Evolutionary conservation across 768 basidiomycete species (phyloP).

Genomic region (Holtermannia corniformis): DNA sequence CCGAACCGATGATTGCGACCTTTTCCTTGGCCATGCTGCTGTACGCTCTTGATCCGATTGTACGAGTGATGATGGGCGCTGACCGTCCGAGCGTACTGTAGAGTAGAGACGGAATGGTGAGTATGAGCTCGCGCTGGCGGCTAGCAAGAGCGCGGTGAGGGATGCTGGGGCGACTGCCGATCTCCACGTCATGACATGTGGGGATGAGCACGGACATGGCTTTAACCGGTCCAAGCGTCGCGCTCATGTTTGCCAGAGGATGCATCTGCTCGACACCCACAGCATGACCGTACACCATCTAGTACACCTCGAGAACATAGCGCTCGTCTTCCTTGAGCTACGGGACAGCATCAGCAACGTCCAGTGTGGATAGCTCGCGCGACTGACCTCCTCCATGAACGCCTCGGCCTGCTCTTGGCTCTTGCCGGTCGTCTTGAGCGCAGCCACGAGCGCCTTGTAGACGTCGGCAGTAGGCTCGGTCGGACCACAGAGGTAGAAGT

Average conservation of each 20-base stretch:
- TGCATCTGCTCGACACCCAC: too few relatives aligned
- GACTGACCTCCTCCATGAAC: conserved; percentile 68
- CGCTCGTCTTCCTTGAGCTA: conserved; percentile 74
- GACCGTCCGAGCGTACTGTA: not conserved
- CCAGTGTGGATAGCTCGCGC: not conserved
- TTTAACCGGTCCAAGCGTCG: too few relatives aligned
- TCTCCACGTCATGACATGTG: not conserved
- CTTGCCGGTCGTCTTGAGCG: conserved; percentile 63
- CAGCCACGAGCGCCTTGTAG: conserved; percentile 78
- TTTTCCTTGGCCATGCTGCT: conserved; percentile 34
- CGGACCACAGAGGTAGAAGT: conserved; percentile 94
- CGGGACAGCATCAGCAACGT: not conserved
- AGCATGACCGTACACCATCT: too few relatives aligned
- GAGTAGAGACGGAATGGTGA: too few relatives aligned
- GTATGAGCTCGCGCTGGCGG: not conserved
- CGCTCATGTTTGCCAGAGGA: too few relatives aligned
- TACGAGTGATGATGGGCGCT: not conserved
- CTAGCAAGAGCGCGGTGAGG: not conserved
- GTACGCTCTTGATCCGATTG: not conserved
- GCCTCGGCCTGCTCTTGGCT: conserved; percentile 61
- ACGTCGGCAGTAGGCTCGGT: conserved; percentile 99
- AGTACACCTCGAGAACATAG: conserved; percentile 82
- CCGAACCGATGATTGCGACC: conserved; percentile 41
- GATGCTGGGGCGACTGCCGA: not conserved
- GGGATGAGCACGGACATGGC: not conserved